These are phyloP conservation scores for Pisolithus orientalis DNA, from an alignment of 768 basidiomycete species.

Conservation along the genomic window DNA sequence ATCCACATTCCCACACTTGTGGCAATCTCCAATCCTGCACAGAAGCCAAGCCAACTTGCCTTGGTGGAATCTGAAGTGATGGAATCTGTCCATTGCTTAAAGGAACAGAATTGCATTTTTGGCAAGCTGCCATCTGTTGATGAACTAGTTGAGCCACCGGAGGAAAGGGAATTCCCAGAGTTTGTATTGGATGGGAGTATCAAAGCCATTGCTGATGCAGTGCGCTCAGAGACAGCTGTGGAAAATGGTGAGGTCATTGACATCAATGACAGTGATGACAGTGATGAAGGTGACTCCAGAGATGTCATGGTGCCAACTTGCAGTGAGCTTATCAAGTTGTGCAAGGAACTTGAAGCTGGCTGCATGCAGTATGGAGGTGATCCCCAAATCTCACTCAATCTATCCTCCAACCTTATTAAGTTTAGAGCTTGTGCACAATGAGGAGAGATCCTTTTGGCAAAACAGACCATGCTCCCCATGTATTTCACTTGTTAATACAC, in stretches of 20 bases:
- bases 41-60: neutral
- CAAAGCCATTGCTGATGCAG: neutral
- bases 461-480: neutral
- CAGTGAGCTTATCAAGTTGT: neutral
- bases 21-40: neutral
- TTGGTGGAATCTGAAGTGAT: too few species aligned
- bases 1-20: neutral
- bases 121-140: constrained; percentile 5
- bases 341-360: constrained; percentile 1
- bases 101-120: constrained; percentile 7
- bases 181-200: neutral
- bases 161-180: constrained; percentile 6
- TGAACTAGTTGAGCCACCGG: constrained; percentile 11
- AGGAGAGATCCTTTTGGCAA: neutral
- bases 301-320: neutral
- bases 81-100: constrained; percentile 8
- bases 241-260: constrained; percentile 1
- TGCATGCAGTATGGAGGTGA: constrained; percentile 3
- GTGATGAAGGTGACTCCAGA: neutral
- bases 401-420: neutral
- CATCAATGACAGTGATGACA: neutral
- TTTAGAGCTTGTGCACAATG: neutral
- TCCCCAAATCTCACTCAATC: neutral
- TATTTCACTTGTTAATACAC: neutral
- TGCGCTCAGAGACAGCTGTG: neutral